Percentiles rank a stretch among this genome's conserved stretches.
These are phyloP conservation scores for Lepidium aucheri DNA, from an alignment of 345 rosid species.

Conservation along the genomic window DNA sequence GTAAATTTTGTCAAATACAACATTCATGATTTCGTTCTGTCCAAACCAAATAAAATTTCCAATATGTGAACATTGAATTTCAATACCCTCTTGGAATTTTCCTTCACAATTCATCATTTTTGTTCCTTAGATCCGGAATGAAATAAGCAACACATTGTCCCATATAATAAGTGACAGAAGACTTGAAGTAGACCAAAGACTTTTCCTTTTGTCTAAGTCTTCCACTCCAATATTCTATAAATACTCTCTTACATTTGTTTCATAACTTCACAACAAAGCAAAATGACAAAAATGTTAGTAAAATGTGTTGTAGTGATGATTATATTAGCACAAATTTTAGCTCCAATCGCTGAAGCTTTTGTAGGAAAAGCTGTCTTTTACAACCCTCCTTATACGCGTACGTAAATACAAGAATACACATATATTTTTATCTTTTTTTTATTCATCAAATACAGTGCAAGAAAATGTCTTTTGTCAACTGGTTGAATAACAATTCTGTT, in stretches of 20 bases:
- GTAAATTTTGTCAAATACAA: neutral
- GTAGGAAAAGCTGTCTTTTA: slow-evolving; percentile 25
- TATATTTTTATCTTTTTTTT: neutral
- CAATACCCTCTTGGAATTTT: slow-evolving; percentile 7
- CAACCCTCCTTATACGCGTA: slow-evolving; percentile 30
- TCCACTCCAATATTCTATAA: neutral
- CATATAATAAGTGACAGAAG: slow-evolving; percentile 6
- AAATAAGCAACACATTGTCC: neutral
- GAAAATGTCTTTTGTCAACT: too few relatives aligned
- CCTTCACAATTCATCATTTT: neutral
- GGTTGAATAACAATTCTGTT: too few relatives aligned
- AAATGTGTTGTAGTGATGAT: neutral
- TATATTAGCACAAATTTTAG: slow-evolving; percentile 16
- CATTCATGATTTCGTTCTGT: neutral
- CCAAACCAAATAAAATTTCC: neutral
- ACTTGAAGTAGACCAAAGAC: slow-evolving; percentile 22
- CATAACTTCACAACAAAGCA: slow-evolving; percentile 7
- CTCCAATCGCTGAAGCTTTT: slow-evolving; percentile 25
- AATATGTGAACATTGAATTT: neutral
- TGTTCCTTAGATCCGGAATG: too few relatives aligned
- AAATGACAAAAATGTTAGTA: neutral
- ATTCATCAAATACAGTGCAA: too few relatives aligned
- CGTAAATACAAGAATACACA: neutral
- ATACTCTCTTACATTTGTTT: neutral
- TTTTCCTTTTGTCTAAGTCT: neutral